Percentiles rank a stretch among this genome's conserved stretches.
These are phyloP conservation scores for Citrullus mucosospermus DNA, from an alignment of 306 rosid species.

Conservation along the genomic window DNA sequence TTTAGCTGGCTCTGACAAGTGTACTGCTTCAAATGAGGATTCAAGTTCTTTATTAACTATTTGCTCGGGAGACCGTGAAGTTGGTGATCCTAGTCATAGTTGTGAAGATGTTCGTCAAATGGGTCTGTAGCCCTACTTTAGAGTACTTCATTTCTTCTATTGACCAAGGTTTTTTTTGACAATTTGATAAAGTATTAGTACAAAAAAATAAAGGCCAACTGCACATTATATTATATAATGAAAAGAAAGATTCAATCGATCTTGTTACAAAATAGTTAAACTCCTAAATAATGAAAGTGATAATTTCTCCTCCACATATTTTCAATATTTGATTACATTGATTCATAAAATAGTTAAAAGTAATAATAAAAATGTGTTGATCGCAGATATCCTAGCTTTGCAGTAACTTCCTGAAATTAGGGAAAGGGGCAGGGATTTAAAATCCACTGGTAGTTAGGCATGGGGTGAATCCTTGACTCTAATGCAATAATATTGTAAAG, in stretches of 20 bases:
- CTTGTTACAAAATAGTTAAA: not conserved
- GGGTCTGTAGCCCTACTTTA: conserved; percentile 21
- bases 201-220: not conserved
- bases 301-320: not conserved
- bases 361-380: not conserved
- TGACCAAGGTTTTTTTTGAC: not conserved
- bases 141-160: not conserved
- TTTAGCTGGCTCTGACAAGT: conserved; percentile 25
- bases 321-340: not conserved
- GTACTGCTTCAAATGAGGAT: conserved; percentile 19
- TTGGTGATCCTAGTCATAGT: conserved; percentile 28
- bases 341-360: not conserved
- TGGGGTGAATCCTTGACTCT: not conserved
- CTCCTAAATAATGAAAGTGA: not conserved
- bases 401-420: not conserved
- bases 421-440: not conserved
- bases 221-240: not conserved
- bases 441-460: not conserved
- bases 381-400: not conserved
- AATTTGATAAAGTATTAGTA: not conserved
- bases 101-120: conserved; percentile 25
- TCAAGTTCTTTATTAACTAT: conserved; percentile 24
- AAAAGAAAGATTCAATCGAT: not conserved
- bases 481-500: not conserved
- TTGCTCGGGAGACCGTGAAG: conserved; percentile 20